These are phyloP conservation scores for Fusarium metavorans DNA, from an alignment of 2,329 filamentous ascomycete species.

Conservation along the genomic window DNA sequence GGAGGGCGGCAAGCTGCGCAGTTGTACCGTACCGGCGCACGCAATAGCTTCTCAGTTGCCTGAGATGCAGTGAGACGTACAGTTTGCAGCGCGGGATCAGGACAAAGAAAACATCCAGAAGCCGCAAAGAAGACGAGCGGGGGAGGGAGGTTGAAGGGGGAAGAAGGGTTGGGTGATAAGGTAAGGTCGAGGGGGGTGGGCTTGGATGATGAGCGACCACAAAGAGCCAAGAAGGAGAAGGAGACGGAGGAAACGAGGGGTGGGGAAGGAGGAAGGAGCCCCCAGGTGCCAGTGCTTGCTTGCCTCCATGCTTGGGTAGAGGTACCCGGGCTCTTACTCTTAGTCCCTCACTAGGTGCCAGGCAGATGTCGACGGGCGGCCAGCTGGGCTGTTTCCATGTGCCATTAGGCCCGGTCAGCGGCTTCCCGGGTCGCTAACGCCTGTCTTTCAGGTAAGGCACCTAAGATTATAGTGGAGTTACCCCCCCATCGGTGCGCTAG, in stretches of 20 bases:
- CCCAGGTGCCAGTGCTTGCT: constrained; percentile 30
- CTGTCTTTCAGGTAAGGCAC: constrained; percentile 36
- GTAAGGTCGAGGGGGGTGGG: constrained; percentile 13
- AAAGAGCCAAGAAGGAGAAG: constrained; percentile 33
- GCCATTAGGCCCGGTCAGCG: constrained; percentile 18
- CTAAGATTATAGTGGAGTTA: constrained; percentile 26
- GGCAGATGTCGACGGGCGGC: constrained; percentile 16
- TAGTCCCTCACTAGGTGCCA: constrained; percentile 18
- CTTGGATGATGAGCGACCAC: constrained; percentile 29
- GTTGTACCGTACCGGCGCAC: constrained; percentile 24
- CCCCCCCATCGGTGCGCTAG: not conserved
- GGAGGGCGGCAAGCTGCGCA: constrained; percentile 25
- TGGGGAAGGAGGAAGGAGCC: constrained; percentile 41
- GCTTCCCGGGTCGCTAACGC: constrained; percentile 12
- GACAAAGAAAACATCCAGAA: constrained; percentile 28
- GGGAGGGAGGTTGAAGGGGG: constrained; percentile 27
- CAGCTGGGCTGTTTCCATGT: constrained; percentile 12
- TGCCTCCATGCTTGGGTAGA: constrained; percentile 13
- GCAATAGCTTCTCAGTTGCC: constrained; percentile 25
- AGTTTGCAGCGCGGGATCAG: constrained; percentile 25
- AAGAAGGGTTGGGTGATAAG: constrained; percentile 35
- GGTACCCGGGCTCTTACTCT: not conserved
- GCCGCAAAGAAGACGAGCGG: constrained; percentile 17
- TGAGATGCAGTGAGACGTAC: constrained; percentile 15
- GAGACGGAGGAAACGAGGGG: constrained; percentile 38